Evolutionary conservation across 2,329 filamentous ascomycete genomes (phyloP), one percentile per base, ranked within the genome.

Genomic region (Biscogniauxia mediterranea): DNA sequence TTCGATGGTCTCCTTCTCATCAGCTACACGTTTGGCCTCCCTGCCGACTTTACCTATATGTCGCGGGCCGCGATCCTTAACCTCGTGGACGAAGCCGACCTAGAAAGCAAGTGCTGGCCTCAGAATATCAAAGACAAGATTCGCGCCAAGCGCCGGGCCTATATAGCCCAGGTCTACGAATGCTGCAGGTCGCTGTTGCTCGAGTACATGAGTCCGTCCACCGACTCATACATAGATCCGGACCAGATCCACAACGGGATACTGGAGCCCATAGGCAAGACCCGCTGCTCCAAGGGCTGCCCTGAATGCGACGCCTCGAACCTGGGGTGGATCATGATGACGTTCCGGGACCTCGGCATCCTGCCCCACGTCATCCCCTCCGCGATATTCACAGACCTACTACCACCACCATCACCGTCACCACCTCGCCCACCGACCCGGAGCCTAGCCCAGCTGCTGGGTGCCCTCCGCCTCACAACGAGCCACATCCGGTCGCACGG

Each of bases 321-420:
- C 57, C 73, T 85, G 0, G 83, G 83, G 2, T 85, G 81, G 81
- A 67, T 83, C 38, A 81, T 85, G 78, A 73, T 83, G n/a, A 72
- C 79, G 0, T 81, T 79, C 57, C 79, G 79, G 56, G 80, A 84
- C 64, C 72, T 83, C 57, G 75, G 76, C 51, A 70, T 84, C 0
- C 66, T 83, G 2, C 71, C 76, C 2, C 75, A 74, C 5, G 72
- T 83, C 4, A 69, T 82, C 68, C 72, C 74, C 1, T 70, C 73
- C 0, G 55, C 70, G 9, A 64, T 68, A 0, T 57, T 75, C 5
- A 52, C 64, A 1, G 61, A 62, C 0, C 59, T 65, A 11, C 20
- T 54, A 49, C 46, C 17, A 5, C 46, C 46, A 5, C 46, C 5
- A 50, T 20, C 46, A 5, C 46, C 8, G 57, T 62, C 52, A 66